Evolutionary conservation across 345 rosid genomes (phyloP).

Genomic region (Cardiospermum halicacabum): DNA sequence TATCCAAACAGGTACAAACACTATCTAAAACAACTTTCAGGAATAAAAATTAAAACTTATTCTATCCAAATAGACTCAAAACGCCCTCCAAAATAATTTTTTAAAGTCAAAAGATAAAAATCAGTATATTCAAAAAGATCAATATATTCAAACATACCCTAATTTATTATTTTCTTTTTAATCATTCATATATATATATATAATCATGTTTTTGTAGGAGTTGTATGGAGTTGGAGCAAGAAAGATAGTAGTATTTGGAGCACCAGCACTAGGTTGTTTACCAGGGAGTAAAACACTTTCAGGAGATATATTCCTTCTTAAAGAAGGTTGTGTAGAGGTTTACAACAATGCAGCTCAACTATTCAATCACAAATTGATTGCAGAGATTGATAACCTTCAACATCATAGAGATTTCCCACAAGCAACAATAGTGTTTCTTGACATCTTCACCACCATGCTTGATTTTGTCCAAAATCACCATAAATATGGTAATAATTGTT

Average conservation of each 20-base stretch:
- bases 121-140: too few relatives aligned
- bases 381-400: constrained; percentile 22
- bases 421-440: constrained; percentile 35
- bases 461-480: constrained; percentile 42
- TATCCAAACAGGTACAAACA: too few relatives aligned
- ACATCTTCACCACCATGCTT: constrained; percentile 49
- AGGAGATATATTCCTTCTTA: constrained; percentile 18
- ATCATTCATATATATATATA: too few relatives aligned
- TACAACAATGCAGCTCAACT: constrained; percentile 29
- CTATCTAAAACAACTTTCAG: too few relatives aligned
- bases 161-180: too few relatives aligned
- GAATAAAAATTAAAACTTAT: too few relatives aligned
- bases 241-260: constrained; percentile 32
- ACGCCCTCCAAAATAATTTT: too few relatives aligned
- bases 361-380: constrained; percentile 40
- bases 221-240: constrained; percentile 42
- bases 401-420: constrained; percentile 20
- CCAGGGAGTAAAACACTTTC: constrained; percentile 36
- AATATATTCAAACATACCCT: too few relatives aligned
- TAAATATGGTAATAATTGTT: constrained; percentile 39
- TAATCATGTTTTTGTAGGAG: too few relatives aligned
- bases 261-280: constrained; percentile 59
- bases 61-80: too few relatives aligned
- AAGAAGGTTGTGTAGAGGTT: constrained; percentile 22
- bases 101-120: too few relatives aligned